These are phyloP conservation scores for Fusarium verticillioides DNA, from an alignment of 2,329 filamentous ascomycete genomes.

Conservation along the genomic window DNA sequence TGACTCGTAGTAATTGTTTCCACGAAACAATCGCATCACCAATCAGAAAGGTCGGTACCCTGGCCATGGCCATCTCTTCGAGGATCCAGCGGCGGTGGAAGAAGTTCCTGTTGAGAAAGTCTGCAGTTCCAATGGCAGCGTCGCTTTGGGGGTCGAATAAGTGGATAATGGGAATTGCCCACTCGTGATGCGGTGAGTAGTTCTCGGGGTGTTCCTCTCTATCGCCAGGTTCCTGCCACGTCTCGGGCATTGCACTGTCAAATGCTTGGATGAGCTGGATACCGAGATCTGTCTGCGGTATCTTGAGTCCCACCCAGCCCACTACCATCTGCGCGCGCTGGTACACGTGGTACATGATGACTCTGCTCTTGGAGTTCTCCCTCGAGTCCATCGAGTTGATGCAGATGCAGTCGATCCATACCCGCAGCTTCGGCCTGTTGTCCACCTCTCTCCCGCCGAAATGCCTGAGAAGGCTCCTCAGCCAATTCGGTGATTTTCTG, in stretches of 20 bases:
- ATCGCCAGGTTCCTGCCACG: conserved; percentile 51
- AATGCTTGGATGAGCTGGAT: conserved; percentile 43
- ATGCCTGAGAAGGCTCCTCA: conserved; percentile 23
- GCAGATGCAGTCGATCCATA: conserved; percentile 50
- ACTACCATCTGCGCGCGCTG: conserved; percentile 48
- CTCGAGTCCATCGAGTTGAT: conserved; percentile 44
- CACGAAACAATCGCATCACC: conserved; percentile 52
- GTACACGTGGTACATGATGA: conserved; percentile 47
- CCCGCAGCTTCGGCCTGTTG: conserved; percentile 34
- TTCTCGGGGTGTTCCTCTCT: conserved; percentile 48
- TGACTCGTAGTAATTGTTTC: conserved; percentile 50
- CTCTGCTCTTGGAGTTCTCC: conserved; percentile 45
- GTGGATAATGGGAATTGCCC: conserved; percentile 45
- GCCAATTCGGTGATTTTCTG: conserved; percentile 20
- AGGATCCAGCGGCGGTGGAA: conserved; percentile 53
- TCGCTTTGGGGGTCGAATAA: conserved; percentile 40
- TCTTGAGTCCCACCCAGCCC: conserved; percentile 48
- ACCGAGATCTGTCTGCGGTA: conserved; percentile 43
- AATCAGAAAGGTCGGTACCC: conserved; percentile 48
- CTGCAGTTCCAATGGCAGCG: conserved; percentile 37
- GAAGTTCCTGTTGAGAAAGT: conserved; percentile 48
- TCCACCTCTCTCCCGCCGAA: conserved; percentile 25
- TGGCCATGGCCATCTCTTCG: conserved; percentile 50
- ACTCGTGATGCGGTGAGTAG: conserved; percentile 48
- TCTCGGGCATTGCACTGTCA: conserved; percentile 47